These are phyloP conservation scores for Acorus gramineus DNA, from an alignment of 106 monocot species.

Conservation along the genomic window DNA sequence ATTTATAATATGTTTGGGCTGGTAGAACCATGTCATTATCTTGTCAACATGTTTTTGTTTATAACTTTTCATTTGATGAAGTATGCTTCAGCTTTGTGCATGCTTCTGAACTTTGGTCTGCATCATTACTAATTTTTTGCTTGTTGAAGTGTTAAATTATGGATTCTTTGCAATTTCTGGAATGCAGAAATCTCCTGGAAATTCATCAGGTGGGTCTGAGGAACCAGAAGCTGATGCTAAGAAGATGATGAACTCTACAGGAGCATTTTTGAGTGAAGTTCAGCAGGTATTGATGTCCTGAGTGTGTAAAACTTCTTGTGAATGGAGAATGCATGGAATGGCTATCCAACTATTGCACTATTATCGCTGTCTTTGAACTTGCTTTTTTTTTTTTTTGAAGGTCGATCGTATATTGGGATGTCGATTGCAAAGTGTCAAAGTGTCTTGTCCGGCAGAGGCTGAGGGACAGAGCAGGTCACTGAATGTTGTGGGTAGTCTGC, in stretches of 20 bases:
- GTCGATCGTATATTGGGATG: conserved; percentile 93
- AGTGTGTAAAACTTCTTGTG: too few relatives aligned
- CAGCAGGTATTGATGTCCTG: conserved; percentile 34
- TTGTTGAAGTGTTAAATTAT: neutral
- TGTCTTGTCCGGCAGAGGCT: conserved; percentile 2
- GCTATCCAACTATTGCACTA: neutral
- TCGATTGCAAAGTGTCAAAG: conserved; percentile 28
- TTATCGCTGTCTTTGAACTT: neutral
- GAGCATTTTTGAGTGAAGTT: conserved; percentile 17
- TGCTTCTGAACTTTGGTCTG: too few relatives aligned
- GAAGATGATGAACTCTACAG: conserved; percentile 10
- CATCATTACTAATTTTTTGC: neutral
- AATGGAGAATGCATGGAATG: too few relatives aligned
- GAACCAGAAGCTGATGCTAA: conserved; percentile 24
- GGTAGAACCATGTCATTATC: too few relatives aligned
- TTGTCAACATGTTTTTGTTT: too few relatives aligned
- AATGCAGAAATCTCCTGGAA: conserved; percentile 22
- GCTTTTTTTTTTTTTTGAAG: conserved; percentile 21
- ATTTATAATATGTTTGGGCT: too few relatives aligned
- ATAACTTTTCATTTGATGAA: too few relatives aligned
- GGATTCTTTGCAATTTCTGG: conserved; percentile 2
- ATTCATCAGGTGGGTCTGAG: conserved; percentile 11
- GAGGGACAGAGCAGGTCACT: conserved; percentile 3
- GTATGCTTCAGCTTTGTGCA: too few relatives aligned
- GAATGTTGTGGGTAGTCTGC: neutral